Evolutionary conservation across 805 yeast genomes (phyloP).

Genomic region (Wickerhamomyces bisporus): DNA sequence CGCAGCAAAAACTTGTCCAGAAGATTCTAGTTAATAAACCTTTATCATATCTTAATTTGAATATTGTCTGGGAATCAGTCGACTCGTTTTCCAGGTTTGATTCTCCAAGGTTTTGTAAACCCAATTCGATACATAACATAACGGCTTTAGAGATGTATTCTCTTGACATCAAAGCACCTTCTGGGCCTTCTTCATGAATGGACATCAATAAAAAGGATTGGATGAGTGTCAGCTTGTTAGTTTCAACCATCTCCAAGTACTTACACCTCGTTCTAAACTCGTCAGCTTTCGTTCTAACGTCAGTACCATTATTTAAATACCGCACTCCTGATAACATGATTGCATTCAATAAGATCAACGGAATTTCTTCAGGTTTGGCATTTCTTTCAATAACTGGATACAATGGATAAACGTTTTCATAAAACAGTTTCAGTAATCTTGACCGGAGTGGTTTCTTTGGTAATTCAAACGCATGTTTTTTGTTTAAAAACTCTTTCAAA

Average conservation of each 20-base stretch:
- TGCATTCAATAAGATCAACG: constrained; percentile 6
- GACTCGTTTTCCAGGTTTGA: constrained; percentile 6
- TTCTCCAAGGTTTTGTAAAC: constrained; percentile 5
- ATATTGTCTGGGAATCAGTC: not conserved
- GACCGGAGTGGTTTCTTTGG: constrained; percentile 1
- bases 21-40: constrained; percentile 5
- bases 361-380: constrained; percentile 1
- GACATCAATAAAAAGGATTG: constrained; percentile 4
- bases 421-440: constrained; percentile 2
- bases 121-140: constrained; percentile 5
- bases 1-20: constrained; percentile 9
- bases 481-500: constrained; percentile 1
- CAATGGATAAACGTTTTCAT: constrained; percentile 6
- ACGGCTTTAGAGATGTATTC: constrained; percentile 5
- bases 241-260: constrained; percentile 8
- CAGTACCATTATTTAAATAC: not conserved
- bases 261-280: constrained; percentile 1
- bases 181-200: constrained; percentile 7
- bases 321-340: constrained; percentile 6
- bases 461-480: constrained; percentile 6
- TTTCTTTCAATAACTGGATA: constrained; percentile 6
- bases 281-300: constrained; percentile 1
- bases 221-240: constrained; percentile 7
- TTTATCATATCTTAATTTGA: constrained; percentile 5
- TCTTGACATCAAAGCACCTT: constrained; percentile 5